Evolutionary conservation across 179 eudicot species (phyloP).

Genomic region (Dionaea muscipula): DNA sequence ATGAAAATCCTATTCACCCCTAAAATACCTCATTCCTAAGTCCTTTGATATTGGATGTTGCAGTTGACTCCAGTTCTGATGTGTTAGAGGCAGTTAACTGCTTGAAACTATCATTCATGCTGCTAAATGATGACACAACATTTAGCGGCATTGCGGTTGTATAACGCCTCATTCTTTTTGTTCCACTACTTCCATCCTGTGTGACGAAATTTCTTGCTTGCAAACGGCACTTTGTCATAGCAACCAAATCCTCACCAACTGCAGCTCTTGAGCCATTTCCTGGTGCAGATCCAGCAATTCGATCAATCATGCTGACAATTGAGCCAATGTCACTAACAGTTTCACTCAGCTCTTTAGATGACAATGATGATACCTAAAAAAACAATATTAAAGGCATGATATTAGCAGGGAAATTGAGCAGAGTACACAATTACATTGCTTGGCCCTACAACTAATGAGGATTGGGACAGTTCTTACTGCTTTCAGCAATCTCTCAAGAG

Average conservation of each 20-base stretch:
- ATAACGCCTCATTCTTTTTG: conserved; percentile 73
- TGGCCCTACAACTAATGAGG: no score
- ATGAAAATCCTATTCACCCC: no score
- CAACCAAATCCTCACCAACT: conserved; percentile 94
- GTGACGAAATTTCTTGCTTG: conserved; percentile 72
- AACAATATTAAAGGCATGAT: not conserved
- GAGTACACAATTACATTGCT: not conserved
- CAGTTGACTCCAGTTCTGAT: conserved; percentile 78
- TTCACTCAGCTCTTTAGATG: conserved; percentile 53
- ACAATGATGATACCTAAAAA: conserved; percentile 67
- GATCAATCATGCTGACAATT: conserved; percentile 87
- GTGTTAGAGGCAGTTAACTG: conserved; percentile 44
- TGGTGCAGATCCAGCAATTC: conserved; percentile 94
- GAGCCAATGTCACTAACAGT: conserved; percentile 82
- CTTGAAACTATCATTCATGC: conserved; percentile 54
- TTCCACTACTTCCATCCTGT: conserved; percentile 63
- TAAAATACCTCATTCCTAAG: conserved; percentile 55
- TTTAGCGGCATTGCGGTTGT: conserved; percentile 82
- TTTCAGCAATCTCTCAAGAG: conserved; percentile 72
- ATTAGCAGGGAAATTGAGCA: not conserved
- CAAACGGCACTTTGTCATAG: conserved; percentile 92
- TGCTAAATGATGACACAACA: conserved; percentile 59
- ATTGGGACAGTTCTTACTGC: conserved; percentile 35
- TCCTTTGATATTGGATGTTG: conserved; percentile 63
- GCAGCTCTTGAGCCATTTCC: conserved; percentile 98